Percentiles rank a stretch among this genome's conserved stretches.
phyloP scores from a whole-genome alignment of 108 stramenopile genomes.

The Cyclotella cryptica region DNA sequence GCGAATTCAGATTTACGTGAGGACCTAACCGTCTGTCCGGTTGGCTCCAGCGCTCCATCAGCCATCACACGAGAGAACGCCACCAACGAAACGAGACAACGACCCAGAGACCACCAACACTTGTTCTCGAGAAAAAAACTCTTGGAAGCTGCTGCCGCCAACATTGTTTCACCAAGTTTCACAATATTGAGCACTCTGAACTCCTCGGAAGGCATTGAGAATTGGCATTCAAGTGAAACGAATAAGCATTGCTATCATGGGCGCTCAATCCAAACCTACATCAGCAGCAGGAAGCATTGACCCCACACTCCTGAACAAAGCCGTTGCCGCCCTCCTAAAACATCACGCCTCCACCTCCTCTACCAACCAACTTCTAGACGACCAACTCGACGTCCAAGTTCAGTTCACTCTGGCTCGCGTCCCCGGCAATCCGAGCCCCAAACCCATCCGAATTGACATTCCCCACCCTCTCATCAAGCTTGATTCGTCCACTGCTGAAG shows the following conservation, averaged over 20 bases:
- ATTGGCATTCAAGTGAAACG: conserved; percentile 1
- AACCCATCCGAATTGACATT: conserved; percentile 76
- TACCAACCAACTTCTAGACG: conserved; percentile 59
- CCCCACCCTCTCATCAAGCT: conserved; percentile 74
- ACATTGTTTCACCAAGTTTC: too few species aligned
- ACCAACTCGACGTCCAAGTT: conserved; percentile 70
- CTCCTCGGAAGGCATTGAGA: too few species aligned
- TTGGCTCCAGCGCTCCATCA: too few species aligned
- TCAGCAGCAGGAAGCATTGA: conserved; percentile 21
- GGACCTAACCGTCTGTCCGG: too few species aligned
- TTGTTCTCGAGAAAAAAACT: too few species aligned
- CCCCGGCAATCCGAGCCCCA: conserved; percentile 64
- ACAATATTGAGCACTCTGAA: too few species aligned
- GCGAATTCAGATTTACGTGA: too few species aligned
- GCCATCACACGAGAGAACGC: too few species aligned
- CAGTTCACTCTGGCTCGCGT: conserved; percentile 76
- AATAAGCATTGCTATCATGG: too few species aligned
- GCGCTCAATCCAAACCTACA: neutral
- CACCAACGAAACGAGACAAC: too few species aligned
- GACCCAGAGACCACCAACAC: too few species aligned
- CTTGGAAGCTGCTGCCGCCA: too few species aligned
- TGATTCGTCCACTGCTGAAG: conserved; percentile 5
- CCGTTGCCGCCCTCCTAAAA: conserved; percentile 78
- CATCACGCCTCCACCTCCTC: conserved; percentile 63
- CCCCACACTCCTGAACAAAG: conserved; percentile 42